Base-by-base conservation (phyloP, 2,329 filamentous ascomycete species). In the Chaetomium sp. region DNA sequence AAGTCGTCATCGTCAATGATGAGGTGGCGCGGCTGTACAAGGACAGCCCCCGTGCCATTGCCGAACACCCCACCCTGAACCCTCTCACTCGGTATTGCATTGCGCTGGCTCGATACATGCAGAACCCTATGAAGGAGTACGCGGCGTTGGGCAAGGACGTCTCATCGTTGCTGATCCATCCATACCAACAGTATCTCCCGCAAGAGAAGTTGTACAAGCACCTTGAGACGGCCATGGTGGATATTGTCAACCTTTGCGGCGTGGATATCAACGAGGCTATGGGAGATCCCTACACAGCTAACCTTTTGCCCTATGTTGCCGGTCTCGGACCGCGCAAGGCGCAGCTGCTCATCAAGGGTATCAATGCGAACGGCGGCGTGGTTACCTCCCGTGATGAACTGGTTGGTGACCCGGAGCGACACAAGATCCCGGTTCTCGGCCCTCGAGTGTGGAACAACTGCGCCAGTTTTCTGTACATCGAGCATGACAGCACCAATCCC, bases 1-100 rank as follows among this genome's bases (percentile, higher is more conserved):
- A 98, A 65, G 90, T 98, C 10, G 83, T 98, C 33, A 87, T 97
- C 62, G 91, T 97, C 67, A 97, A 98, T 71, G 95, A 99, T 72
- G 95, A 99, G 78, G 93, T 97, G 57, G 95, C 95, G n/a, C 88
- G 95, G 53, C 85, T 98, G 4, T 99, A 97, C 80, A 93, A 97
- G 77, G 92, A 93, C 72, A 97, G 93, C 75, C 86, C 89, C 16
- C 87, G 93, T 50, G 93, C 91, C 12, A 82, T 85, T 57, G 80
- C 85, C 12, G 94, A 98, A 68, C 92, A 97, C 74, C 93, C 95
- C 6, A 89, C 88, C 13, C 83, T 96, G 33, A 85, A 87, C 60
- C 87, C 92, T 7, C 82, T 97, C 59, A 91, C 90, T 0, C 87
- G 92, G 72, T 99, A 99, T 78, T 97, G 93, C 75, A 88, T 97